Conservation (phyloP, 768 basidiomycete genomes). For the Russula abietina region DNA sequence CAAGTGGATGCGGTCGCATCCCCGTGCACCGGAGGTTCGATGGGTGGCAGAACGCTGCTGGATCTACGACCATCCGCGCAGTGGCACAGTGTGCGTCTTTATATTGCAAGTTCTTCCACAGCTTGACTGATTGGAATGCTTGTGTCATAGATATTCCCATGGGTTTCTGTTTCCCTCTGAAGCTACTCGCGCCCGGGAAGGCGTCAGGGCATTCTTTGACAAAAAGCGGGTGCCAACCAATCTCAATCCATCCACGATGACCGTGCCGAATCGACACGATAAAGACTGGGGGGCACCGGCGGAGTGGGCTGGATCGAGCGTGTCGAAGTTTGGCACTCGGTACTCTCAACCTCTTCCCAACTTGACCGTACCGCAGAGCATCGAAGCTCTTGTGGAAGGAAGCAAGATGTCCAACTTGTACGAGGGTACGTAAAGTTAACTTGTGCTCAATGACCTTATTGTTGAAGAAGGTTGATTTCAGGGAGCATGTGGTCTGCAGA, state of each 20-base stretch:
- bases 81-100: constrained; percentile 77
- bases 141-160: constrained; percentile 69
- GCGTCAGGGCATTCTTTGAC: constrained; percentile 49
- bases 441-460: neutral
- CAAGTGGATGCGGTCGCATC: constrained; percentile 88
- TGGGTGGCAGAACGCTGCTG: constrained; percentile 93
- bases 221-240: constrained; percentile 29
- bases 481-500: constrained; percentile 54
- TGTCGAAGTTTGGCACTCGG: constrained; percentile 73
- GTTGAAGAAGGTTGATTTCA: constrained; percentile 27
- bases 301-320: constrained; percentile 73
- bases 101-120: neutral
- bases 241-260: constrained; percentile 18
- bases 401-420: constrained; percentile 70
- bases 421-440: constrained; percentile 43
- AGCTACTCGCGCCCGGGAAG: constrained; percentile 58
- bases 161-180: constrained; percentile 94
- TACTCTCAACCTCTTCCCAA: constrained; percentile 67
- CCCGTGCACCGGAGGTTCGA: constrained; percentile 66
- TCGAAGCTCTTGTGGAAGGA: constrained; percentile 92
- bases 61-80: constrained; percentile 97
- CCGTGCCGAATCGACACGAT: constrained; percentile 25
- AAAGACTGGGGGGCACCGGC: constrained; percentile 40
- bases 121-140: neutral
- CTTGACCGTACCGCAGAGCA: constrained; percentile 59